Percentiles rank a stretch among this genome's conserved stretches.
phyloP scores from a whole-genome alignment of 805 yeast species.

The Cyberlindnera misumaiensis region DNA sequence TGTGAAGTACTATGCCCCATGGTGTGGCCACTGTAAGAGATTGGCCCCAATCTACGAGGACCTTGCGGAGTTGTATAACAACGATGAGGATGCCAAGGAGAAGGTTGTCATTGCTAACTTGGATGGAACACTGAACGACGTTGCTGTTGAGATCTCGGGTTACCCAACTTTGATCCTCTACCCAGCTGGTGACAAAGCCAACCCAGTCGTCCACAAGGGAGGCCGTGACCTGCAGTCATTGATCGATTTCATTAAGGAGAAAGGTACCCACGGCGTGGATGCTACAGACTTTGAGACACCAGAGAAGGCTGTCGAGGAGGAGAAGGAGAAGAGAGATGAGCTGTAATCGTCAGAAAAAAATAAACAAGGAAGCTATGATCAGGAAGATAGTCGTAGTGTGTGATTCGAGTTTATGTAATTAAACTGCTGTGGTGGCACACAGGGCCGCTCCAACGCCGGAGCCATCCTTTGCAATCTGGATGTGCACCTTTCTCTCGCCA shows the following conservation, averaged over 20 bases:
- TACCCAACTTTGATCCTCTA: slow-evolving; percentile 89
- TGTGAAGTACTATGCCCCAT: slow-evolving; percentile 92
- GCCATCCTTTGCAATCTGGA: slow-evolving; percentile 88
- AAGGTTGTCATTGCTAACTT: slow-evolving; percentile 75
- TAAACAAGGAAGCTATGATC: no score
- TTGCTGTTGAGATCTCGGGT: slow-evolving; percentile 73
- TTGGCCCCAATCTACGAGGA: slow-evolving; percentile 86
- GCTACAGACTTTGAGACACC: slow-evolving; percentile 33
- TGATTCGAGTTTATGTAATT: no score
- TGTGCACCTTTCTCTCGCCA: slow-evolving; percentile 64
- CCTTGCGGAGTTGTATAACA: slow-evolving; percentile 61
- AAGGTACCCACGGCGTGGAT: slow-evolving; percentile 60
- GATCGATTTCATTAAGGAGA: slow-evolving; percentile 61
- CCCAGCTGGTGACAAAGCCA: slow-evolving; percentile 75
- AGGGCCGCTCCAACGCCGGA: slow-evolving; percentile 97
- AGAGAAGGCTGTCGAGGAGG: slow-evolving; percentile 13
- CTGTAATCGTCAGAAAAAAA: slow-evolving; percentile 2
- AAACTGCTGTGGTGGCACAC: slow-evolving; percentile 40
- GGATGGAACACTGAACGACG: slow-evolving; percentile 88
- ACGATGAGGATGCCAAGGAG: slow-evolving; percentile 39
- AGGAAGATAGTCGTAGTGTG: no score
- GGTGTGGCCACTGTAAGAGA: slow-evolving; percentile 96
- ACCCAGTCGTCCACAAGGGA: slow-evolving; percentile 61
- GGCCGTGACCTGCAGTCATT: slow-evolving; percentile 69
- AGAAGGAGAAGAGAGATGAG: slow-evolving; percentile 12